Base-by-base conservation (phyloP, 306 rosid genomes). In the Inga leiocalycina region DNA sequence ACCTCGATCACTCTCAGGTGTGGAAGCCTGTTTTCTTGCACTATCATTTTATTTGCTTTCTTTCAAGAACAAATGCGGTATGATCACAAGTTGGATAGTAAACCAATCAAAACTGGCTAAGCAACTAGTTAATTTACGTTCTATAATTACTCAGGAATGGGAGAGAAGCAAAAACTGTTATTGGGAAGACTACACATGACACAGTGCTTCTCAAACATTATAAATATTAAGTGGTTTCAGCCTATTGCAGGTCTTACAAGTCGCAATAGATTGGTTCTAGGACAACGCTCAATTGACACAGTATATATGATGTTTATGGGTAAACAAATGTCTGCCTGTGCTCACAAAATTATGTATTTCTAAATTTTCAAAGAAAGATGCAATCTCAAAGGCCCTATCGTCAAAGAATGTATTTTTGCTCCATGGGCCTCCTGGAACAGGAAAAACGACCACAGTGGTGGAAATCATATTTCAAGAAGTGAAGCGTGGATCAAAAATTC, bases 351-450 rank as follows among this genome's bases (percentile, higher is more conserved):
- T 59, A 71, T 79, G 66, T 82, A 75, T 74, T 81, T 72, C 76
- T 77, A 62, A 45, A 81, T 51, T 85, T 78, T 49, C 79, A 85
- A 74, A 96, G 99, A 93, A 84, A 91, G 93, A 80, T 82, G 99
- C 99, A 75, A 88, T 96, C 88, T 85, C 94, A 39, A 96, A 96
- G 87, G 99, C 99, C 76, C 82, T 96, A 45, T 91, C 97, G 15
- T 91, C 98, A 69, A 96, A 92, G 87, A 86, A 92, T 69, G 92
- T 90, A 64, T 96, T 94, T 90, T 88, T 94, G 92, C 90, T 96
- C 80, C 99, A 96, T 75, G 99, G 98, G 45, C 99, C 98, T 74
- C 99, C 99, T 85, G 99, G 99, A 86, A 96, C 99, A 0, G 99
- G 99, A 81, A 96, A 94, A 86, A 96, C 99, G 51, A 96, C 99